These are phyloP conservation scores for Lasiosphaeria ovina DNA, from an alignment of 495 filamentous ascomycete genomes.

Conservation along the genomic window DNA sequence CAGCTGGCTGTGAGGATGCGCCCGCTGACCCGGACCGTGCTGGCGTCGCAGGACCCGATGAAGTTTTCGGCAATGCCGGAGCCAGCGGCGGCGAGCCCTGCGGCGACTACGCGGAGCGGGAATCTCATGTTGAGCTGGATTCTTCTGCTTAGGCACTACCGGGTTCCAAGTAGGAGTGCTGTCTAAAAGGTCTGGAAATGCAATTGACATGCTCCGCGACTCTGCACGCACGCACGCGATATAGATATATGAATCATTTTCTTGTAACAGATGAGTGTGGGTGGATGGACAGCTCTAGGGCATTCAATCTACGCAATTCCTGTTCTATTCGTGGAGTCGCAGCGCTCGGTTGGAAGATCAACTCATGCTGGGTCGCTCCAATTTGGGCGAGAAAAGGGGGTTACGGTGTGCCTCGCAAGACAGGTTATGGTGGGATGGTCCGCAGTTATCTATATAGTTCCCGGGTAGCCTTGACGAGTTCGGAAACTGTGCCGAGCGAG, in stretches of 20 bases:
- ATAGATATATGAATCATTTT: too few species aligned
- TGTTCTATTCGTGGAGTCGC: neutral
- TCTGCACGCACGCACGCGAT: too few species aligned
- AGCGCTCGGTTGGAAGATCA: neutral
- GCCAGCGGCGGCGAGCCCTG: neutral
- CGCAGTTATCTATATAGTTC: neutral
- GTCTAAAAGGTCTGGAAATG: neutral
- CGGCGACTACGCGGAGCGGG: neutral
- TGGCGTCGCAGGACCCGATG: constrained; percentile 17
- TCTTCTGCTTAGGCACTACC: neutral
- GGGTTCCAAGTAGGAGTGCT: neutral
- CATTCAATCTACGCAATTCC: neutral
- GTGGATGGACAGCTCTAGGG: neutral
- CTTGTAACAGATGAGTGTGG: neutral
- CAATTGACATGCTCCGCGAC: too few species aligned
- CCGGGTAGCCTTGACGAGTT: neutral
- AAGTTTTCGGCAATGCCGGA: constrained; percentile 19
- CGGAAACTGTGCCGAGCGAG: neutral
- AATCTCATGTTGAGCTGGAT: neutral
- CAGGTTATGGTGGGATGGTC: neutral
- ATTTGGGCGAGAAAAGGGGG: neutral
- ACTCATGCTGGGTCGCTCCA: neutral
- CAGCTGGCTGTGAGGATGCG: constrained; percentile 24
- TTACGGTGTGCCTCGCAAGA: neutral
- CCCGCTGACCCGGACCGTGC: constrained; percentile 23